Conservation (phyloP, 768 basidiomycete genomes). For the Filobasidium wieringae region DNA sequence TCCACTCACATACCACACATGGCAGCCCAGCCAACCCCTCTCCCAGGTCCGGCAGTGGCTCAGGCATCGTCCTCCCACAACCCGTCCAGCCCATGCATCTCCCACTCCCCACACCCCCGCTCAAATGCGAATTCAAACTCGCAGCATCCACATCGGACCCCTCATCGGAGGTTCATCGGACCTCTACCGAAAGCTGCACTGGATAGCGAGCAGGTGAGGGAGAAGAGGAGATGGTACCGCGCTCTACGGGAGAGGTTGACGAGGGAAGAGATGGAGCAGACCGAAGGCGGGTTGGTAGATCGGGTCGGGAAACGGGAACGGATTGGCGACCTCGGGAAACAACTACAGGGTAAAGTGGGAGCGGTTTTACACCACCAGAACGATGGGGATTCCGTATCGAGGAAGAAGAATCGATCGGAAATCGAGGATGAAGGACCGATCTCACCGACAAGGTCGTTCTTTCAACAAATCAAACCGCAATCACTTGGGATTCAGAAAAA, state of each 20-base stretch:
- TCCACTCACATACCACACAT: too few relatives aligned
- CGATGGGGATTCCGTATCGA: background rate
- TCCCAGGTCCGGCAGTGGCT: too few relatives aligned
- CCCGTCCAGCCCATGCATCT: too few relatives aligned
- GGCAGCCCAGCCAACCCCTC: too few relatives aligned
- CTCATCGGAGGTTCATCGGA: constrained; percentile 27
- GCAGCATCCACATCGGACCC: constrained; percentile 16
- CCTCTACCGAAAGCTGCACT: constrained; percentile 24
- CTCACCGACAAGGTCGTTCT: too few relatives aligned
- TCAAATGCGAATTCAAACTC: background rate
- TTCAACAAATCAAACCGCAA: background rate
- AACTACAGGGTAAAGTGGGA: background rate
- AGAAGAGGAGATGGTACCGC: constrained; percentile 14
- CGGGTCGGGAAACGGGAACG: background rate
- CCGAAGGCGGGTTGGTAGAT: background rate
- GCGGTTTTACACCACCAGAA: background rate
- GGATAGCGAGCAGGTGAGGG: constrained; percentile 22
- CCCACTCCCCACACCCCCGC: background rate
- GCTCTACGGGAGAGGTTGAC: constrained; percentile 13
- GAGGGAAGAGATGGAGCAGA: background rate
- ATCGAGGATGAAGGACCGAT: too few relatives aligned
- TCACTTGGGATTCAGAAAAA: too few relatives aligned
- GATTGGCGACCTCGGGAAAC: background rate
- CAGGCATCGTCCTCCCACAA: too few relatives aligned
- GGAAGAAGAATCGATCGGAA: background rate